A percentile compares a stretch with the other conserved stretches of the same genome.
Evolutionary conservation across 2,329 filamentous ascomycete genomes (phyloP).

Genomic region (Aspergillus candidus): DNA sequence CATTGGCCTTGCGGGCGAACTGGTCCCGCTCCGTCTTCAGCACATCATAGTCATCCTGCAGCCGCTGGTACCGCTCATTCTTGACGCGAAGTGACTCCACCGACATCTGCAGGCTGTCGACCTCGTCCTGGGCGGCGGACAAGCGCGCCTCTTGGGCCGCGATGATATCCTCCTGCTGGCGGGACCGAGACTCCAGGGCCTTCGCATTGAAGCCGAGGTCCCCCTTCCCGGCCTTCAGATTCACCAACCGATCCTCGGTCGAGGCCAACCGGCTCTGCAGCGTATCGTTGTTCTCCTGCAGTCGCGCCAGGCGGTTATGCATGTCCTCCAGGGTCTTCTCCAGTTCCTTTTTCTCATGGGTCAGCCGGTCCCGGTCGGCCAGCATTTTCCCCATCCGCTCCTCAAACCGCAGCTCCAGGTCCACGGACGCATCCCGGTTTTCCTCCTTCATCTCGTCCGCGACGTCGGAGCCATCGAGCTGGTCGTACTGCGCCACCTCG

Average conservation of each 20-base stretch:
- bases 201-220: constrained; percentile 43
- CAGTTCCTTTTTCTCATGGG: constrained; percentile 46
- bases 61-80: constrained; percentile 40
- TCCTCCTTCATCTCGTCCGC: constrained; percentile 35
- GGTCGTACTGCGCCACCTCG: constrained; percentile 40
- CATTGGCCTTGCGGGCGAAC: constrained; percentile 43
- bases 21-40: constrained; percentile 44
- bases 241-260: constrained; percentile 48
- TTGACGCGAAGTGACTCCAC: constrained; percentile 41
- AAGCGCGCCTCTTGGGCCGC: constrained; percentile 62
- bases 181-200: constrained; percentile 45
- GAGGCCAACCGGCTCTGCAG: constrained; percentile 41
- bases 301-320: constrained; percentile 54
- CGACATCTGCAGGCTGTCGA: constrained; percentile 40
- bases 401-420: constrained; percentile 44
- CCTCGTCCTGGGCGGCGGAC: constrained; percentile 45
- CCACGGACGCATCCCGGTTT: constrained; percentile 33
- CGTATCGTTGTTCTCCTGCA: constrained; percentile 46
- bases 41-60: constrained; percentile 47
- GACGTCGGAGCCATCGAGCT: constrained; percentile 31
- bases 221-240: constrained; percentile 43
- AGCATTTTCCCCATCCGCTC: constrained; percentile 44
- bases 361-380: constrained; percentile 54
- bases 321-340: constrained; percentile 47
- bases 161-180: constrained; percentile 64